Evolutionary conservation across 495 filamentous ascomycete species (phyloP), one percentile per base, ranked within the genome.

Genomic region (Aspergillus sclerotioniger): DNA sequence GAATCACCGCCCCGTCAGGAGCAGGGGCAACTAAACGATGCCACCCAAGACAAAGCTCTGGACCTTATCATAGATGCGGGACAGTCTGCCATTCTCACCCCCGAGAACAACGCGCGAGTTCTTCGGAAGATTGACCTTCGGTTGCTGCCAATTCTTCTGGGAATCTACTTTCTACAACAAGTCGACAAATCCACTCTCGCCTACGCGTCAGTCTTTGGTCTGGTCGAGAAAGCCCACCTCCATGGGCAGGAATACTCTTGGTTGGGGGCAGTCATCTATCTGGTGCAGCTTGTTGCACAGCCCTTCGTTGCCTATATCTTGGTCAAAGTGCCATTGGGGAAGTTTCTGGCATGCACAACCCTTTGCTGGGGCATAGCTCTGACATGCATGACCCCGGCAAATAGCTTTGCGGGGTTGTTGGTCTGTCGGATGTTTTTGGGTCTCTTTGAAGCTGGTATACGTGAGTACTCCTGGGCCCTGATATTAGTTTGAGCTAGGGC

Each of bases 371-470:
- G 85, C 2, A 68, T 76, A 8, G 64, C 78, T 29, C 62, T 87
- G 71, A 76, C 61, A 61, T 78, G 70, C 73, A 85, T 70, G 85
- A 69, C 85, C 0, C 80, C 82, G 0, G 81, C 80, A 41, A 76
- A 74, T 20, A 77, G 68, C 51, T 89, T 88, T 61, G 61, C 67
- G 3, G 78, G 77, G 0, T 67, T 89, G 19, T 67, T 86, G 29
- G 70, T 75, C 12, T 82, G 83, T 31, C 80, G 87, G 8, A 80
- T 84, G 20, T 74, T 90, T 21, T 71, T 89, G 6, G 87, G 87
- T 19, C 70, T 83, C 17, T 88, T 87, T 64, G 87, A 90, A 60
- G 69, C 74, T 8, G 72, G 72, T n/a, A 67, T 77, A 47, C 72
- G 74, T 76, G 21, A 51, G 74, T 67, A 17, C 43, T 48, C 46